Evolutionary conservation across 345 rosid species (phyloP).

Genomic region (Hibiscus mutabilis): DNA sequence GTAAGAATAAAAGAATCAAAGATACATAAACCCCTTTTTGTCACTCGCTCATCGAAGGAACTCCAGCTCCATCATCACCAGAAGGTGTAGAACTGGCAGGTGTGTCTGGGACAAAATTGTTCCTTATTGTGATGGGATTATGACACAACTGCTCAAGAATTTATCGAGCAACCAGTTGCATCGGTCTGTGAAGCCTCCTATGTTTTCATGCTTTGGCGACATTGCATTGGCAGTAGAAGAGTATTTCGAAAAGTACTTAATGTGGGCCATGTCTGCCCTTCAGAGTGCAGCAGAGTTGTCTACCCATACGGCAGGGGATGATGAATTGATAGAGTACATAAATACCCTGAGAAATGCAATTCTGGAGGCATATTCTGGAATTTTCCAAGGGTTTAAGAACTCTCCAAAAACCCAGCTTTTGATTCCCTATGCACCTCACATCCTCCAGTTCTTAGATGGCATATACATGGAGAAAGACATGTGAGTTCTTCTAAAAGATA

Average conservation of each 20-base stretch:
- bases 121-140: conserved; percentile 69
- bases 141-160: conserved; percentile 79
- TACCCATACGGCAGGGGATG: conserved; percentile 52
- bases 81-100: conserved; percentile 24
- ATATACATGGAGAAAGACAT: conserved; percentile 76
- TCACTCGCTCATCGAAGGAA: conserved; percentile 38
- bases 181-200: conserved; percentile 74
- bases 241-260: conserved; percentile 61
- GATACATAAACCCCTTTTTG: not conserved
- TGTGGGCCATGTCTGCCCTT: conserved; percentile 71
- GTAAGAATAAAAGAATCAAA: too few species aligned
- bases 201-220: conserved; percentile 72
- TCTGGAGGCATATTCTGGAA: conserved; percentile 71
- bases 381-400: conserved; percentile 73
- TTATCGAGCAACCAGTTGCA: conserved; percentile 72
- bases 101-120: conserved; percentile 46
- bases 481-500: conserved; percentile 29
- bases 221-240: conserved; percentile 70
- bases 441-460: conserved; percentile 71
- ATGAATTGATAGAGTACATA: conserved; percentile 65
- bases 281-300: conserved; percentile 72
- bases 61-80: conserved; percentile 39
- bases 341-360: conserved; percentile 69
- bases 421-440: conserved; percentile 65
- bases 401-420: conserved; percentile 65